Base-by-base conservation (phyloP, 2,329 filamentous ascomycete genomes). In the Colletotrichum sp. region DNA sequence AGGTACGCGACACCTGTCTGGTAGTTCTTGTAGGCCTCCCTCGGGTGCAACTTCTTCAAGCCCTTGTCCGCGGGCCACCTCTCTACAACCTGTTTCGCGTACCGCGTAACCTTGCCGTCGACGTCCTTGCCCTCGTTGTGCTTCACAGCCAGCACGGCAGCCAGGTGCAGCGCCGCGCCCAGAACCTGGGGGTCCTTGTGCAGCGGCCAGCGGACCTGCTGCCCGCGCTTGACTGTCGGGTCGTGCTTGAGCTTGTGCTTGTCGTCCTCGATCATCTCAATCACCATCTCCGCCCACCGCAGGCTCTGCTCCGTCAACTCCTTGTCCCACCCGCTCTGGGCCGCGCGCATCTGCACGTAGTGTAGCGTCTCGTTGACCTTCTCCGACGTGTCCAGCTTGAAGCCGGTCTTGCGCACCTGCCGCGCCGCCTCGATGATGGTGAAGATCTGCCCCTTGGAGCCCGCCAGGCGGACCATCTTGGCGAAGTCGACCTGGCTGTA, bases 381-480 rank as follows among this genome's bases (percentile, higher is more conserved):
- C 79, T 89, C 87, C 71, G 84, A 84, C 18, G 78, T 77, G 60
- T 86, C 80, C 30, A 92, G 83, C 52, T 81, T 77, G 78, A 90
- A 83, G 7, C 86, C 87, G 3, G 90, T 91, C 80, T 84, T 83
- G 34, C 85, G 81, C 70, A 84, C 85, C 78, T 85, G 83, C 78
- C 87, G 87, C 57, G 89, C 87, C 78, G 87, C 88, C 76, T 91
- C 89, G 78, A 92, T 85, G 39, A 92, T 81, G 15, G 85, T 79
- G 80, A 83, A 85, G 52, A 90, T 82, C 73, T 85, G 85, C 57
- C 86, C 88, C 68, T 82, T 82, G 32, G 71, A 26, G 68, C 85
- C 86, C 8, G 87, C 86, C 55, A 82, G 75, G 15, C 89, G 86
- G 39, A 88, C 79, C 65, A 90, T 82, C 80, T 84, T 86, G 21